Evolutionary conservation across 805 yeast species (phyloP).

Genomic region (Hanseniaspora guilliermondii): DNA sequence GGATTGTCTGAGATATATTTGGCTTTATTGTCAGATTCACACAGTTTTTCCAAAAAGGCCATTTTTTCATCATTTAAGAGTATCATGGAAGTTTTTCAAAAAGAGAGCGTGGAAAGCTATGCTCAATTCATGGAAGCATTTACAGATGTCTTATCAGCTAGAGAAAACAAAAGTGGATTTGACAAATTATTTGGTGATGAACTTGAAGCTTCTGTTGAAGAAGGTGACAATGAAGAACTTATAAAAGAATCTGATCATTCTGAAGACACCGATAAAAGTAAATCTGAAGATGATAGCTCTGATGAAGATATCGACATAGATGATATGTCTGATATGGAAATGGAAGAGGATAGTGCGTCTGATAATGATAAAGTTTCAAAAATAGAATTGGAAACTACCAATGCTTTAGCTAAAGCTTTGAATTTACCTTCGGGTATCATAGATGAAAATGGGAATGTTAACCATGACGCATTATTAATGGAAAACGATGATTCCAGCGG

Average conservation of each 20-base stretch:
- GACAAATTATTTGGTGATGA: conserved; percentile 51
- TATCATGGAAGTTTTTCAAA: conserved; percentile 27
- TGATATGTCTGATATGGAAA: conserved; percentile 25
- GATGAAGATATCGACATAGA: conserved; percentile 26
- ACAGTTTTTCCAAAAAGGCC: conserved; percentile 41
- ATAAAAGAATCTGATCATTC: conserved; percentile 20
- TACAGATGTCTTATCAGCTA: conserved; percentile 45
- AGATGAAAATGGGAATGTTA: conserved; percentile 34
- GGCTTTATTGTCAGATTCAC: conserved; percentile 45
- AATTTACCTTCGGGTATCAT: conserved; percentile 45
- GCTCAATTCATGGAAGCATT: conserved; percentile 40
- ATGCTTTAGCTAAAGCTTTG: conserved; percentile 57
- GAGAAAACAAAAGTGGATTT: conserved; percentile 76
- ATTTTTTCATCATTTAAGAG: not conserved
- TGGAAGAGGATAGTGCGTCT: conserved; percentile 16
- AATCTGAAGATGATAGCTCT: conserved; percentile 24
- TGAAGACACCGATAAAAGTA: conserved; percentile 28
- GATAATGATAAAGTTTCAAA: conserved; percentile 27
- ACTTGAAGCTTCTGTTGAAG: conserved; percentile 30
- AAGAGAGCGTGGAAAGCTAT: conserved; percentile 46
- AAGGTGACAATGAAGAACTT: conserved; percentile 27
- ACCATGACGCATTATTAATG: conserved; percentile 35
- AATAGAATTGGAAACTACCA: conserved; percentile 43
- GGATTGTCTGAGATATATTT: conserved; percentile 48
- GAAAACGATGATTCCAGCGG: conserved; percentile 24